A percentile compares a stretch with the other conserved stretches of the same genome.
These are phyloP conservation scores for Claviceps cyperi DNA, from an alignment of 2,329 filamentous ascomycete genomes.

Conservation along the genomic window DNA sequence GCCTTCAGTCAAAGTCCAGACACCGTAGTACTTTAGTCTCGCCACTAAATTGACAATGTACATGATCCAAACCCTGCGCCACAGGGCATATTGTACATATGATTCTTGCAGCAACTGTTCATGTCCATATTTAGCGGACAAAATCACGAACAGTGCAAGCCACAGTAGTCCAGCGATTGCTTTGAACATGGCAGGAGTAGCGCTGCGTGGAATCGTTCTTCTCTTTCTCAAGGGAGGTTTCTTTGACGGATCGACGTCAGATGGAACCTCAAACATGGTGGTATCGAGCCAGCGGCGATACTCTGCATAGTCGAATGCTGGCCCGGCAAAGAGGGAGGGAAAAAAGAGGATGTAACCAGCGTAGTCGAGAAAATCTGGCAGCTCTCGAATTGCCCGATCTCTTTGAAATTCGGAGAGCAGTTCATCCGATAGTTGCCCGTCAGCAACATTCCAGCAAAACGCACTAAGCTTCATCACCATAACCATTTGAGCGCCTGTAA, in stretches of 20 bases:
- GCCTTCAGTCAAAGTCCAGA: constrained; percentile 87
- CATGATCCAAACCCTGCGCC: constrained; percentile 61
- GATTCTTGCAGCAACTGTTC: constrained; percentile 48
- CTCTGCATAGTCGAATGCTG: constrained; percentile 87
- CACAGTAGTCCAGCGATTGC: constrained; percentile 58
- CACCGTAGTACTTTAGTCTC: constrained; percentile 89
- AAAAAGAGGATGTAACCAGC: constrained; percentile 91
- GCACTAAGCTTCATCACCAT: constrained; percentile 93
- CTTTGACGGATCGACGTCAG: constrained; percentile 69
- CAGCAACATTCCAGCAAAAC: constrained; percentile 96
- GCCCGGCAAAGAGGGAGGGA: constrained; percentile 75
- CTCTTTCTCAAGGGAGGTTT: constrained; percentile 77
- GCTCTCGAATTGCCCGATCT: constrained; percentile 57
- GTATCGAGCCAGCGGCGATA: constrained; percentile 89
- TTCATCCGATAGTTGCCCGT: constrained; percentile 65
- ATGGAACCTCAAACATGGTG: constrained; percentile 80
- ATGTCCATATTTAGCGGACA: constrained; percentile 52
- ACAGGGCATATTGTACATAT: constrained; percentile 53
- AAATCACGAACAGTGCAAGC: constrained; percentile 64
- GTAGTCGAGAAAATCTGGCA: constrained; percentile 70
- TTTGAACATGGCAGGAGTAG: constrained; percentile 70
- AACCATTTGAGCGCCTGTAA: constrained; percentile 96
- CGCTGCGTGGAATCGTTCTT: constrained; percentile 83
- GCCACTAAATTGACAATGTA: constrained; percentile 73
- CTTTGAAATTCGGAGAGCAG: constrained; percentile 80